Conservation (phyloP, 352 stramenopile genomes). For the Albugo laibachii region DNA sequence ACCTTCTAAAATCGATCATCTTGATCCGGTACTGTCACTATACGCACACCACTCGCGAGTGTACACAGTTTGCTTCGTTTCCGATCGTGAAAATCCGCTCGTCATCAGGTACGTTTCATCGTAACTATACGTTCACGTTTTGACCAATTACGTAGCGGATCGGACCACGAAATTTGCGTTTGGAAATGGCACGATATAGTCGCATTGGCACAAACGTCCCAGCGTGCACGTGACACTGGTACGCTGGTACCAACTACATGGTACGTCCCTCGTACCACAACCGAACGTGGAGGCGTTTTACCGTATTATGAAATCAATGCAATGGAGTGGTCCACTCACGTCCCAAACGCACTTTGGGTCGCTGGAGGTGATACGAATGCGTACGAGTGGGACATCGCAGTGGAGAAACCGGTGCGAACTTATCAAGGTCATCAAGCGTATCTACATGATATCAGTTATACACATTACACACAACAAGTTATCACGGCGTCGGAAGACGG, state of each 20-base stretch:
- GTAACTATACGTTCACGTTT: not conserved
- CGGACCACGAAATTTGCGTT: constrained; percentile 58
- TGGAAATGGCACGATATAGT: constrained; percentile 54
- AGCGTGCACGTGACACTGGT: constrained; percentile 1
- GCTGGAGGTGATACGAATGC: constrained; percentile 35
- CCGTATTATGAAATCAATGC: constrained; percentile 50
- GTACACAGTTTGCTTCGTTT: constrained; percentile 49
- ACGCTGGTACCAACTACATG: constrained; percentile 19
- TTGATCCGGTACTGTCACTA: constrained; percentile 31
- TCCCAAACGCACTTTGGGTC: constrained; percentile 21
- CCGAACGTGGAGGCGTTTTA: constrained; percentile 19
- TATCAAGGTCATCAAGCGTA: constrained; percentile 40
- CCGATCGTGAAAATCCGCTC: constrained; percentile 23
- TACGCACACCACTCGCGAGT: constrained; percentile 50
- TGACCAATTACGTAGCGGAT: constrained; percentile 15
- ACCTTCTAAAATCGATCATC: constrained; percentile 9
- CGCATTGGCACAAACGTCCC: constrained; percentile 11
- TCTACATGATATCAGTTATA: constrained; percentile 34
- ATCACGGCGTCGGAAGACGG: constrained; percentile 52
- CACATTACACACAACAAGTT: constrained; percentile 48
- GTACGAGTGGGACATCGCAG: constrained; percentile 34
- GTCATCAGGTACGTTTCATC: constrained; percentile 24
- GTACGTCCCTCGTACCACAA: not conserved
- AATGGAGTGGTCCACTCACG: constrained; percentile 14
- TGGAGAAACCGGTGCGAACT: constrained; percentile 27